A percentile compares a stretch with the other conserved stretches of the same genome.
Conservation (phyloP, 2,329 filamentous ascomycete species). For the Chrysosporium keratinophilum region DNA sequence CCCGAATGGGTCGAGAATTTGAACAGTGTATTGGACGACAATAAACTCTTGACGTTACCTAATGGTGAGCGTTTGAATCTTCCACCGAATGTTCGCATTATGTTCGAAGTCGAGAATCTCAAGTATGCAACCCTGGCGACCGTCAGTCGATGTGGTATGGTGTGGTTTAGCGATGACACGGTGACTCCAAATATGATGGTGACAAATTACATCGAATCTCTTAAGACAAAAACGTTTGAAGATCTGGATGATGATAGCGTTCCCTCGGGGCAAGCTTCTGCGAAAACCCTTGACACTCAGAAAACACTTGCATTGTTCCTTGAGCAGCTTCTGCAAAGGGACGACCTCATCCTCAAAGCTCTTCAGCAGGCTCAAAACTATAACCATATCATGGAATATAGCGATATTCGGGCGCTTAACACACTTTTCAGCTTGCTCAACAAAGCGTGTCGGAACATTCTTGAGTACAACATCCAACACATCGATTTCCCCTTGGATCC, state of each 20-base stretch:
- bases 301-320: conserved; percentile 69
- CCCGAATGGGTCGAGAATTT: conserved; percentile 99
- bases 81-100: conserved; percentile 89
- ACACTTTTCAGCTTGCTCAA: conserved; percentile 93
- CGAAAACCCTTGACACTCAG: conserved; percentile 71
- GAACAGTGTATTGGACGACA: conserved; percentile 98
- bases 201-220: conserved; percentile 73
- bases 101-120: conserved; percentile 98
- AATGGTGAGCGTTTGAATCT: conserved; percentile 97
- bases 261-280: conserved; percentile 61
- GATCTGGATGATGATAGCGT: conserved; percentile 90
- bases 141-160: conserved; percentile 99
- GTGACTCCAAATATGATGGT: conserved; percentile 91
- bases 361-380: conserved; percentile 65
- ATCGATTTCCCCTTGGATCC: conserved; percentile 84
- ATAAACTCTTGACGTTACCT: conserved; percentile 90
- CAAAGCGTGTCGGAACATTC: conserved; percentile 79
- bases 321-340: conserved; percentile 60
- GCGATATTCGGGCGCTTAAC: conserved; percentile 75
- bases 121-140: conserved; percentile 96
- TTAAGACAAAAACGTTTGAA: conserved; percentile 77
- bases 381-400: conserved; percentile 98
- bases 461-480: conserved; percentile 94
- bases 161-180: conserved; percentile 98
- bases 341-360: conserved; percentile 69